Percentiles rank a stretch among this genome's conserved stretches.
phyloP scores from a whole-genome alignment of 1,139 yeast genomes.

The Pichia sp. region DNA sequence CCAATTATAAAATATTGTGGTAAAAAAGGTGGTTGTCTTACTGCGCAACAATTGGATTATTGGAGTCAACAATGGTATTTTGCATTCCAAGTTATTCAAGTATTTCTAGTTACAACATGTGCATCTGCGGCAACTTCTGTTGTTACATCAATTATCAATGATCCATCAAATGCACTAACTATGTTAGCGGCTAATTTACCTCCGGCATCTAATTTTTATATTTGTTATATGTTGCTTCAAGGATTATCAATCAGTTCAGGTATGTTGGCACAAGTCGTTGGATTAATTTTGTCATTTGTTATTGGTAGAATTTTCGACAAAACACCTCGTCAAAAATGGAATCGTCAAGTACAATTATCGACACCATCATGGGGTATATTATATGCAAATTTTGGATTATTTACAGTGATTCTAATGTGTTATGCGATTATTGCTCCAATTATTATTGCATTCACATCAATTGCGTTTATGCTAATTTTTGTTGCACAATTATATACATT shows the following conservation, averaged over 20 bases:
- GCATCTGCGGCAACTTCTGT: conserved; percentile 72
- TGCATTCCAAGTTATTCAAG: conserved; percentile 65
- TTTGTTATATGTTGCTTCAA: conserved; percentile 67
- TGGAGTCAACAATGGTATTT: conserved; percentile 74
- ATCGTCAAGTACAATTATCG: conserved; percentile 57
- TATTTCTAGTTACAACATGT: conserved; percentile 61
- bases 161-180: conserved; percentile 63
- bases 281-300: conserved; percentile 62
- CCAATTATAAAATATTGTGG: conserved; percentile 65
- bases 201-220: conserved; percentile 80
- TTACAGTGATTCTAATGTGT: conserved; percentile 73
- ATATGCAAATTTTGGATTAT: conserved; percentile 77
- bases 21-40: conserved; percentile 56
- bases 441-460: conserved; percentile 60
- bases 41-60: conserved; percentile 57
- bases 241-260: conserved; percentile 82
- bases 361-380: conserved; percentile 80
- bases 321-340: conserved; percentile 86
- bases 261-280: conserved; percentile 69
- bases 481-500: conserved; percentile 77
- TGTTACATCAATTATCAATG: conserved; percentile 56
- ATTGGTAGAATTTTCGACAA: conserved; percentile 65
- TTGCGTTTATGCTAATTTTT: conserved; percentile 66
- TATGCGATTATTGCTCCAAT: conserved; percentile 82
- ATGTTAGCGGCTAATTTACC: conserved; percentile 74